phyloP scores from a whole-genome alignment of 1,284 basidiomycete species.

The Paramarasmius palmivorus region DNA sequence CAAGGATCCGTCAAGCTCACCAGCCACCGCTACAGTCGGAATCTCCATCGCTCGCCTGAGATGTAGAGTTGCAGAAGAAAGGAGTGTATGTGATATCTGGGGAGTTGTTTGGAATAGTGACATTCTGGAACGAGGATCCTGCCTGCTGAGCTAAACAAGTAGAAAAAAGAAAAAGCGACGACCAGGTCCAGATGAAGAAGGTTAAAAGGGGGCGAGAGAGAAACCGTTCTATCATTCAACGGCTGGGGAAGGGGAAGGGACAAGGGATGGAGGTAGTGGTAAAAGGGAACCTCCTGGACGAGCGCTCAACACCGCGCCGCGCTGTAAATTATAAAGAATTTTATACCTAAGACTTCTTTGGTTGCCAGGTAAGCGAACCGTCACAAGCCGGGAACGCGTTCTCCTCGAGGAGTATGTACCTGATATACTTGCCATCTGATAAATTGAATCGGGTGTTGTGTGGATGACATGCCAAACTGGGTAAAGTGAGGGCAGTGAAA shows the following conservation, averaged over 20 bases:
- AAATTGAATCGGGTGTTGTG: background rate
- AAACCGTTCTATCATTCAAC: conserved; percentile 15
- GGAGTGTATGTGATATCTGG: conserved; percentile 51
- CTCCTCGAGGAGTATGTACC: too few species aligned
- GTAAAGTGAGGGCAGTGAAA: too few species aligned
- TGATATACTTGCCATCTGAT: too few species aligned
- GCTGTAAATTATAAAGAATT: too few species aligned
- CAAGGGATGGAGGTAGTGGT: background rate
- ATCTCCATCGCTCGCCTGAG: too few species aligned
- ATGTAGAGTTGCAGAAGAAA: conserved; percentile 45
- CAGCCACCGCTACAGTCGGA: conserved; percentile 42
- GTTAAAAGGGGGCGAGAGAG: background rate
- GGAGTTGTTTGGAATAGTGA: conserved; percentile 39
- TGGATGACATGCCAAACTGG: too few species aligned
- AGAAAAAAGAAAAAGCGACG: background rate
- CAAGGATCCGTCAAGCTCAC: conserved; percentile 46
- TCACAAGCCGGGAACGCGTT: too few species aligned
- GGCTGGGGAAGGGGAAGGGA: conserved; percentile 1
- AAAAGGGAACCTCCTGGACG: background rate
- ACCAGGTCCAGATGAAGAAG: conserved; percentile 5
- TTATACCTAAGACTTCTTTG: too few species aligned
- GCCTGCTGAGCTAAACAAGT: too few species aligned
- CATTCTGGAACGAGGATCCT: conserved; percentile 25
- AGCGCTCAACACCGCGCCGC: too few species aligned
- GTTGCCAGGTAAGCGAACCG: too few species aligned